These are phyloP conservation scores for Medicago truncatula DNA, from an alignment of 306 rosid genomes.

Conservation along the genomic window MtrunA17r5.0-ANR NC_053047.1:37674001-37674500, in stretches of 20 bases:
- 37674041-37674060: no score
- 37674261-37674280: background rate
- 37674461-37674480: background rate
- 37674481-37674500: constrained; percentile 72
- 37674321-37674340: constrained; percentile 25
- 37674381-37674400: constrained; percentile 21
- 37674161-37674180: background rate
- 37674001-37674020: no score
- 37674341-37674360: background rate
- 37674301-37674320: background rate
- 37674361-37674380: background rate
- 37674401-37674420: background rate
- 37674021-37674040: no score
- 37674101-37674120: constrained; percentile 22
- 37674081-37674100: background rate
- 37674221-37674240: background rate
- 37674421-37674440: constrained; percentile 23
- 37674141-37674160: background rate
- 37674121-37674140: constrained; percentile 26
- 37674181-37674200: background rate
- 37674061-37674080: background rate
- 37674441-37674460: constrained; percentile 38
- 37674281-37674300: constrained; percentile 7
- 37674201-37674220: background rate
- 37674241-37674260: constrained; percentile 8